Evolutionary conservation across 2,329 filamentous ascomycete genomes (phyloP), one percentile per base, ranked within the genome.

Genomic region (Endoconidiophora polonica): DNA sequence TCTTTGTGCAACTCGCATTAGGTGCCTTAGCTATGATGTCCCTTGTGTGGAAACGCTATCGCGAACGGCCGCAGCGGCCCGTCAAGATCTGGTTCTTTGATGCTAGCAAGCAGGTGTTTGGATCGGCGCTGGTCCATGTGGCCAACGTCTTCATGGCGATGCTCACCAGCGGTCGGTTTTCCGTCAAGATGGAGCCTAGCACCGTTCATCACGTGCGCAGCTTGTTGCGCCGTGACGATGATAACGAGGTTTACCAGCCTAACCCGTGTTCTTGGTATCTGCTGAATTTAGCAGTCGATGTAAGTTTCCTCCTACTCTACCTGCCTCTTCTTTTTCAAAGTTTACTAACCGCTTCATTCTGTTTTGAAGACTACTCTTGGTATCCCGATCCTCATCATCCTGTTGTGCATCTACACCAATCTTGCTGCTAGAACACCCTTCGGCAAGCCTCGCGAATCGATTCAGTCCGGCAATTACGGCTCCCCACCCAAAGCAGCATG

Each of bases 41-140:
- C 1, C 74, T 98, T 45, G 90, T 96, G 5, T 94, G 79, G 69
- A 98, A 98, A 70, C 76, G 91, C 57, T 94, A 83, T 79, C 77
- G 85, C 56, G 91, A 98, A 66, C 75, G 85, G 52, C 90, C 91
- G 1, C 90, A 95, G 63, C 76, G 91, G 50, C 90, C 90, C 1
- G 61, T 96, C 60, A 94, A 93, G 72, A 87, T 98, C 56, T 98
- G 91, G 90, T 88, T 85, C 64, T 98, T 96, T 63, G 91, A 98
- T 62, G 91, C 81, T 22, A 94, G 86, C 29, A 98, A 98, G 70
- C 91, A 98, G 69, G 86, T 98, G 49, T 84, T 96, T 59, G 91
- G 91, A 20, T 93, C 87, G 26, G 81, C 87, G 43, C 73, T 98
- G 63, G 79, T 95, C 33, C 91, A 98, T 66, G 72, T 90, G 42